Base-by-base conservation (phyloP, 257 asterid species). In the Nicotiana tomentosiformis region DNA sequence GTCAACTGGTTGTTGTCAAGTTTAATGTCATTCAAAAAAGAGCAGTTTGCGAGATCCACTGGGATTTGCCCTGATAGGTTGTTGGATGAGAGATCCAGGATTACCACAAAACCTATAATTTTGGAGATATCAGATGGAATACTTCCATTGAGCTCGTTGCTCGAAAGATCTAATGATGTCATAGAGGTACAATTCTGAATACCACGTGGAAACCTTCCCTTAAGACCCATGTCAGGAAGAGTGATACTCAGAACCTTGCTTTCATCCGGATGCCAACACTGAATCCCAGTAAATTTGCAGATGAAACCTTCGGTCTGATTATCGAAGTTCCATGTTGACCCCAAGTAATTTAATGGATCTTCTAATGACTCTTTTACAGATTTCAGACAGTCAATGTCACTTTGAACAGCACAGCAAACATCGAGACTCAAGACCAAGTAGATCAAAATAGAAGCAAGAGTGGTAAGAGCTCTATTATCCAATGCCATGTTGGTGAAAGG, bases 81-180 rank as follows among this genome's bases (percentile, higher is more conserved):
- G 84, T 95, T 95, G 83, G 91, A 90, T n/a, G 99, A 95, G 84
- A 95, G 95, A 82, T 95, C 97, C 46, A 95, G 97, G 30, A 0
- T 18, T 3, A 90, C 87, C 82, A 91, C 82, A 30, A 3, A 90
- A 2, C 10, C 1, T 35, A 92, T 84, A 20, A 90, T 5, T 11
- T 58, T 56, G 60, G 97, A 90, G 85, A 95, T 87, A 83, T 93
- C 43, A 55, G 4, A 12, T 9, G 98, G 98, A 77, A 95, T 88
- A 30, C 2, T 60, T 32, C 98, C 98, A 29, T 37, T 37, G 49
- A 95, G 77, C 3, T 60, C 60, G 90, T 95, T 95, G 87, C 89
- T 78, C 5, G 98, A 95, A 82, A 95, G 93, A 85, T 95, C 97
- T 68, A 95, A 87, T 78, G 95, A 92, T 1, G 97, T 95, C 90